These are phyloP conservation scores for Coemansia sp. DNA, from an alignment of 192 early-diverging fungal species.

Conservation along the genomic window DNA sequence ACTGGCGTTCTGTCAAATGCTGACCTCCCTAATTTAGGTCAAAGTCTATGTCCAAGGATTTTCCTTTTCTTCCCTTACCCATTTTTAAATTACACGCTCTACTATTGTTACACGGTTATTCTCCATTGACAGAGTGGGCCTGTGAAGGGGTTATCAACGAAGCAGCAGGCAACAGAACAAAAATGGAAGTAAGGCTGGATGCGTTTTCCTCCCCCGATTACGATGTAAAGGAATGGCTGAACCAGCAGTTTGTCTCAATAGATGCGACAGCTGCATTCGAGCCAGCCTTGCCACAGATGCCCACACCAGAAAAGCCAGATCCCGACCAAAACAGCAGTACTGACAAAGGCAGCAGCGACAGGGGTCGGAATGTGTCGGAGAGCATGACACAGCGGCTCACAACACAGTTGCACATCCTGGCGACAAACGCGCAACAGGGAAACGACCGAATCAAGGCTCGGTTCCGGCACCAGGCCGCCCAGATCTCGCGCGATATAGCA, in stretches of 20 bases:
- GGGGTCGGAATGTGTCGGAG: background rate
- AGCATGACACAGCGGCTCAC: constrained; percentile 31
- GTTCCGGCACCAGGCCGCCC: constrained; percentile 40
- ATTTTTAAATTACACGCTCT: background rate
- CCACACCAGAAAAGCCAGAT: background rate
- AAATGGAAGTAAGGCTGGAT: constrained; percentile 45
- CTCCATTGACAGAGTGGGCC: background rate
- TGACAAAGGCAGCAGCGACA: constrained; percentile 8
- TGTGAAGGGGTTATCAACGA: background rate
- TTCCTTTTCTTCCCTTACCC: too few species aligned
- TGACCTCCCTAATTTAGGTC: too few species aligned
- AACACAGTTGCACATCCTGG: constrained; percentile 48
- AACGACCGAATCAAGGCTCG: constrained; percentile 52
- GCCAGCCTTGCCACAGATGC: background rate
- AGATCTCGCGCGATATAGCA: constrained; percentile 40
- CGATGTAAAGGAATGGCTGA: constrained; percentile 45
- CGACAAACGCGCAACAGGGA: constrained; percentile 44
- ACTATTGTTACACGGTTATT: background rate
- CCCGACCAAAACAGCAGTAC: background rate
- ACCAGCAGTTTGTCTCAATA: constrained; percentile 36
- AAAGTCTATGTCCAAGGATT: too few species aligned
- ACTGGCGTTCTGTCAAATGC: too few species aligned
- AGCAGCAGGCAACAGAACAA: background rate
- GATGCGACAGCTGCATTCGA: constrained; percentile 2
- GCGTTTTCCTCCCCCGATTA: constrained; percentile 32